phyloP scores from a whole-genome alignment of 2,329 filamentous ascomycete species.

The Cladosporium halotolerans region DNA sequence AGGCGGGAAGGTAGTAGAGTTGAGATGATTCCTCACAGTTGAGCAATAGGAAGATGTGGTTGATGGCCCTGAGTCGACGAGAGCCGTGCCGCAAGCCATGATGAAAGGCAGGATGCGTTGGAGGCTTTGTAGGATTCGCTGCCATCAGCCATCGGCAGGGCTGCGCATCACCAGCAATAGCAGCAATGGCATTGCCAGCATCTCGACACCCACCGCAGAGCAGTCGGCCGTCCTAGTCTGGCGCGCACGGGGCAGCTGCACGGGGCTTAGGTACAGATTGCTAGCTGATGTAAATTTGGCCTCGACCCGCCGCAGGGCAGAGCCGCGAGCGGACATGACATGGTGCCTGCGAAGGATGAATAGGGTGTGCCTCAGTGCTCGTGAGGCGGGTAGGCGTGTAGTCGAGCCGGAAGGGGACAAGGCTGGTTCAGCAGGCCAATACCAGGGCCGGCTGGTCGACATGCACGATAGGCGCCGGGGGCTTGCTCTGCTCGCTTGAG shows the following conservation, averaged over 20 bases:
- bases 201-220: constrained; percentile 5
- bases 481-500: background rate
- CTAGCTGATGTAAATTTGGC: constrained; percentile 13
- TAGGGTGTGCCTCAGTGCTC: constrained; percentile 12
- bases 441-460: background rate
- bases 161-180: constrained; percentile 13
- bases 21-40: background rate
- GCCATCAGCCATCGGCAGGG: constrained; percentile 4
- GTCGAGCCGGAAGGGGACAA: background rate
- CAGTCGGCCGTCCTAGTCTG: constrained; percentile 3
- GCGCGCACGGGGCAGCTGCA: constrained; percentile 10
- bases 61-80: background rate
- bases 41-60: constrained; percentile 3
- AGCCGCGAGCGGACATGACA: constrained; percentile 4
- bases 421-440: background rate
- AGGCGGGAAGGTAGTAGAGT: constrained; percentile 3
- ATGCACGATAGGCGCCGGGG: constrained; percentile 9
- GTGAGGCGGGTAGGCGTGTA: constrained; percentile 4
- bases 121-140: constrained; percentile 11
- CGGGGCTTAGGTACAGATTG: constrained; percentile 12
- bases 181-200: constrained; percentile 7
- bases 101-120: constrained; percentile 8
- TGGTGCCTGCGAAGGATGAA: constrained; percentile 9
- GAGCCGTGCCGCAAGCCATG: constrained; percentile 6
- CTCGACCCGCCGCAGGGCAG: constrained; percentile 9